These are phyloP conservation scores for Aurifilum marmelostoma DNA, from an alignment of 2,329 filamentous ascomycete genomes.

Conservation along the genomic window DNA sequence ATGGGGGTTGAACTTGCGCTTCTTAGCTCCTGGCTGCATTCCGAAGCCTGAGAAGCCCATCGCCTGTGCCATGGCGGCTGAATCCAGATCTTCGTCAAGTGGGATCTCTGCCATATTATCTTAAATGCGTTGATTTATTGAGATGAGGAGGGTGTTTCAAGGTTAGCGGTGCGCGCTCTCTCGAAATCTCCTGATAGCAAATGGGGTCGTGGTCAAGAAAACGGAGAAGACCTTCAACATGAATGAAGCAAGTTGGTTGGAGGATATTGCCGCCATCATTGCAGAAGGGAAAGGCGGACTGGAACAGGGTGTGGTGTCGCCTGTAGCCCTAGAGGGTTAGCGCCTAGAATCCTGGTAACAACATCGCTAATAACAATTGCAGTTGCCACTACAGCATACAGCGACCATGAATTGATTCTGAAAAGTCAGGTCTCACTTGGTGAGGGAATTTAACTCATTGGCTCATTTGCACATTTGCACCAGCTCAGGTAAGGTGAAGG, in stretches of 20 bases:
- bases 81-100: conserved; percentile 35
- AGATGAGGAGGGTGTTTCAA: not conserved
- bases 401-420: not conserved
- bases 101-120: conserved; percentile 24
- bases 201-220: not conserved
- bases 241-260: not conserved
- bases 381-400: not conserved
- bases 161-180: too few species aligned
- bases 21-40: conserved; percentile 59
- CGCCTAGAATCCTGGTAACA: not conserved
- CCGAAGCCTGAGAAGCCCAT: conserved; percentile 80
- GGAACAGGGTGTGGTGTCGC: not conserved
- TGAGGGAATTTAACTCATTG: not conserved
- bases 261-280: not conserved
- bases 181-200: too few species aligned
- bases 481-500: not conserved
- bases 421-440: not conserved
- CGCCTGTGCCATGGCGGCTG: conserved; percentile 63
- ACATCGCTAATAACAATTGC: not conserved
- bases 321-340: conserved; percentile 10
- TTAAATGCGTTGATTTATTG: not conserved
- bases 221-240: not conserved
- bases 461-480: not conserved
- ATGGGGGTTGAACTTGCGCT: conserved; percentile 66
- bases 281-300: not conserved